Base-by-base conservation (phyloP, 1,139 yeast species). In the Zygosaccharomyces pseudobailii region DNA sequence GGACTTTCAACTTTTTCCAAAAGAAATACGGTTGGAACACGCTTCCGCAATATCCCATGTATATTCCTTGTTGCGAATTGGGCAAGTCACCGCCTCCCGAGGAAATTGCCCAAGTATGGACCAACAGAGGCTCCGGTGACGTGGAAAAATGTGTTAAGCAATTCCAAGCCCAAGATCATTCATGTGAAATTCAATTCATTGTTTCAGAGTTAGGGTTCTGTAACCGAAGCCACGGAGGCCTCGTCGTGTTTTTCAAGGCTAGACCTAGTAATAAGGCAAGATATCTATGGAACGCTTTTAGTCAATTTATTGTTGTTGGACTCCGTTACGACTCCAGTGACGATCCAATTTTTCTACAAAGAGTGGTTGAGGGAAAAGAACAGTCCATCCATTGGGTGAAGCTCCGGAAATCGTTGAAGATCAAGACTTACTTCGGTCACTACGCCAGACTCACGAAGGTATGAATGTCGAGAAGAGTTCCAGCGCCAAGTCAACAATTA, bases 261-360 rank as follows among this genome's bases (percentile, higher is more conserved):
- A 28, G 10, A 6, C 55, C 56, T 3, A 25, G 38, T 19, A 36
- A 47, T 34, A 36, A 31, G 9, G 42, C 27, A 6, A 39, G 45
- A 17, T 52, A 48, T 28, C 35, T 50, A 3, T 44, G 48, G 33
- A 32, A 51, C 3, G n/a, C 25, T 6, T 47, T 48, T 24, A 28
- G 35, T 9, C 30, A 22, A 5, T 48, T 49, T 32, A 37, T 50
- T 19, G 40, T 54, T 9, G 34, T 39, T 3, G 55, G 55, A 45
- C 50, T 43, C 44, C 55, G 58, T 52, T 50, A 54, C 61, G 63
- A 63, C 62, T 56, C 65, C 60, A 49, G 47, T 49, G 53, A 40
- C 36, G 41, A 28, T 23, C 28, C 35, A 27, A 25, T 28, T 23
- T 24, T 33, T 20, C 23, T 39, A 20, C 27, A 39, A 31, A 19